A percentile compares a stretch with the other conserved stretches of the same genome.
Evolutionary conservation across 2,329 filamentous ascomycete species (phyloP).

Genomic region (Rutstroemia sp.): DNA sequence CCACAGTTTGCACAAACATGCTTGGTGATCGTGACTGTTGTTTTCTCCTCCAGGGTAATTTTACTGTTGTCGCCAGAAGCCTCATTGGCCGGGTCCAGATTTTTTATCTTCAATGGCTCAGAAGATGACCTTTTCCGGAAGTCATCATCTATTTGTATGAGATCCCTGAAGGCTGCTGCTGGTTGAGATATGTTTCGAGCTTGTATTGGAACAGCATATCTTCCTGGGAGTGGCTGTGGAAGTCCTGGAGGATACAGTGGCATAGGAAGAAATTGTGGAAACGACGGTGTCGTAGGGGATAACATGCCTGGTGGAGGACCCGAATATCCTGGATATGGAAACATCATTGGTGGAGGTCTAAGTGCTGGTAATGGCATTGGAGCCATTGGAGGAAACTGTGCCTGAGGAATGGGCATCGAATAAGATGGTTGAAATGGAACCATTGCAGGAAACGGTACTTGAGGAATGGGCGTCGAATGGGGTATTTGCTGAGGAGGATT

Average conservation of each 20-base stretch:
- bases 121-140: too few species aligned
- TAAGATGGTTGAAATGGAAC: not conserved
- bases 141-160: too few species aligned
- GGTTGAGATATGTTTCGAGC: not conserved
- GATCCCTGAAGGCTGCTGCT: too few species aligned
- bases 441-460: too few species aligned
- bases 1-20: slow-evolving; percentile 39
- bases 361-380: not conserved
- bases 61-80: too few species aligned
- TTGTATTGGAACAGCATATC: not conserved
- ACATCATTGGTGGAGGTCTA: slow-evolving; percentile 1
- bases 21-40: slow-evolving; percentile 26
- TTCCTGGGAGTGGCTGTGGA: not conserved
- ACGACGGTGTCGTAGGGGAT: not conserved
- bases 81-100: too few species aligned
- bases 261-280: not conserved
- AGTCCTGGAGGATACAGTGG: not conserved
- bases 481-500: too few species aligned
- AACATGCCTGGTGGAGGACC: not conserved
- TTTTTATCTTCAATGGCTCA: too few species aligned
- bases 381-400: not conserved
- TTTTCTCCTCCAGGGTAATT: not conserved
- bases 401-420: not conserved
- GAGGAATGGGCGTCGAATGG: too few species aligned
- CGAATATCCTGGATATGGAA: not conserved